Percentiles rank a stretch among this genome's conserved stretches.
Evolutionary conservation across 106 monocot species (phyloP).

Genomic region (Agapanthus africanus): DNA sequence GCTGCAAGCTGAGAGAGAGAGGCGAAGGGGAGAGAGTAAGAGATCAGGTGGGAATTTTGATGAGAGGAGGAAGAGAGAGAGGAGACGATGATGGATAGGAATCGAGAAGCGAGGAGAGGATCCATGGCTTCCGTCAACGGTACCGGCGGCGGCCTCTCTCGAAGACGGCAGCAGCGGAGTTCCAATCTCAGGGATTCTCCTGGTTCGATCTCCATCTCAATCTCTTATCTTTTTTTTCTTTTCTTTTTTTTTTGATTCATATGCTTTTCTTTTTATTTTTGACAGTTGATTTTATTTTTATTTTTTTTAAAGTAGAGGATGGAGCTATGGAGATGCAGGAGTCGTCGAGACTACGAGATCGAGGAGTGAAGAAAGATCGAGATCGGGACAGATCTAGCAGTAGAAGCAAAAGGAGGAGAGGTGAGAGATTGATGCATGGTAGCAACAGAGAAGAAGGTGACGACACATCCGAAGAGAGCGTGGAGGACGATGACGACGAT

Average conservation of each 20-base stretch:
- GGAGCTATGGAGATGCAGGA: slow-evolving; percentile 67
- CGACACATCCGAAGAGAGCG: slow-evolving; percentile 69
- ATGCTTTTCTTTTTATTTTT: too few species aligned
- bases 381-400: slow-evolving; percentile 66
- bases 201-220: slow-evolving; percentile 25
- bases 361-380: slow-evolving; percentile 55
- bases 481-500: slow-evolving; percentile 78
- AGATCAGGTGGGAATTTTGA: too few species aligned
- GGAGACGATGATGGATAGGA: slow-evolving; percentile 54
- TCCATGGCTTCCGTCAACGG: slow-evolving; percentile 37
- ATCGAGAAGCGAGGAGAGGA: slow-evolving; percentile 53
- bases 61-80: too few species aligned
- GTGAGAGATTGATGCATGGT: slow-evolving; percentile 57
- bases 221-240: too few species aligned
- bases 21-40: too few species aligned
- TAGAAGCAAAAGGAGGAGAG: slow-evolving; percentile 64
- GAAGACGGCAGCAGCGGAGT: slow-evolving; percentile 40
- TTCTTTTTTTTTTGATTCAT: too few species aligned
- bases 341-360: slow-evolving; percentile 53
- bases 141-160: slow-evolving; percentile 20
- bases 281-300: too few species aligned
- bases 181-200: slow-evolving; percentile 49
- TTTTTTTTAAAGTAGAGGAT: too few species aligned
- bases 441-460: slow-evolving; percentile 41
- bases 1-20: too few species aligned